These are phyloP conservation scores for Dothidotthia symphoricarpi DNA, from an alignment of 2,329 filamentous ascomycete species.

Conservation along the genomic window DNA sequence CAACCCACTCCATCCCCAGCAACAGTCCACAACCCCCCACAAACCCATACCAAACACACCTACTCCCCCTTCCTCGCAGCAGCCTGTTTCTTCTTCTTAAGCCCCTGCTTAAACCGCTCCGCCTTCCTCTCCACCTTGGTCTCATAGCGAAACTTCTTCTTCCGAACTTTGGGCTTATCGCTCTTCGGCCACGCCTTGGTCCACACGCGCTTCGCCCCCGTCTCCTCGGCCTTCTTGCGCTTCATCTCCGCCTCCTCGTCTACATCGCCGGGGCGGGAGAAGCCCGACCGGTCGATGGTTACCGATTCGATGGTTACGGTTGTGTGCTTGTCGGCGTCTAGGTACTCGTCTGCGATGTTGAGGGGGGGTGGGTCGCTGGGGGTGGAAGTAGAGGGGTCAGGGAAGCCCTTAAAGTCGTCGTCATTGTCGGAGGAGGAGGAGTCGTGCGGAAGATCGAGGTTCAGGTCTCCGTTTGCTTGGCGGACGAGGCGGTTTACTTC, in stretches of 20 bases:
- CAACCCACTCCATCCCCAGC: no score
- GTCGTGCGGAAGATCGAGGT: slow-evolving; percentile 31
- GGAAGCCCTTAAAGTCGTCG: slow-evolving; percentile 32
- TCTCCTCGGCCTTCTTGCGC: slow-evolving; percentile 44
- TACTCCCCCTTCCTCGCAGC: slow-evolving; percentile 50
- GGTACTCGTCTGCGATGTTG: slow-evolving; percentile 87
- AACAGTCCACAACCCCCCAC: no score
- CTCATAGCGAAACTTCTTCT: slow-evolving; percentile 91
- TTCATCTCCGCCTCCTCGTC: slow-evolving; percentile 43
- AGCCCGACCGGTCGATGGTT: slow-evolving; percentile 70
- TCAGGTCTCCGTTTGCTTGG: slow-evolving; percentile 52
- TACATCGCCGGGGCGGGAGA: slow-evolving; percentile 55
- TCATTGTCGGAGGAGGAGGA: slow-evolving; percentile 33
- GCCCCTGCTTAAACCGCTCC: slow-evolving; percentile 60
- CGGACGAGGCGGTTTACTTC: slow-evolving; percentile 70
- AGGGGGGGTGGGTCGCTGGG: slow-evolving; percentile 57
- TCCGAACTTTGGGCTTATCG: slow-evolving; percentile 67
- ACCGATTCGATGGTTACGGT: slow-evolving; percentile 93
- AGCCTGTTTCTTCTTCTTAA: slow-evolving; percentile 69
- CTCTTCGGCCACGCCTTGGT: slow-evolving; percentile 54
- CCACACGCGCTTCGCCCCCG: slow-evolving; percentile 45
- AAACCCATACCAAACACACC: background rate
- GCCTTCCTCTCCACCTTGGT: slow-evolving; percentile 75
- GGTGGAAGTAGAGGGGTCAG: no score
- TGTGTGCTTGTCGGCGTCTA: slow-evolving; percentile 94